Conservation (phyloP, 805 yeast species). For the Kodamaea hsintzibuensis region DNA sequence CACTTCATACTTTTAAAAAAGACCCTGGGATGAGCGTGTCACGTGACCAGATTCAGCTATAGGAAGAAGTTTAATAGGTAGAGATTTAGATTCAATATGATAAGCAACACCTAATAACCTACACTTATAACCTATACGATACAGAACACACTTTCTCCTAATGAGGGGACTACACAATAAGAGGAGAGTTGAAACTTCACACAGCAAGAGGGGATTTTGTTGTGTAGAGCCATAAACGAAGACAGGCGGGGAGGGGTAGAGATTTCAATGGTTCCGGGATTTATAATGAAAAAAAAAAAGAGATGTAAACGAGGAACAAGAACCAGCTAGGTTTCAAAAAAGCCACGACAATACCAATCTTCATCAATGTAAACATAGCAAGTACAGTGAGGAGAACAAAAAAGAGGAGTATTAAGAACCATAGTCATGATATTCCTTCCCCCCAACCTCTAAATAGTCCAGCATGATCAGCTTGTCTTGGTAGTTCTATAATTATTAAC, state of each 20-base stretch:
- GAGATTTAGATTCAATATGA: no score
- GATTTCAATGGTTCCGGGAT: neutral
- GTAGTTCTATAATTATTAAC: neutral
- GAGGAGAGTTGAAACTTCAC: neutral
- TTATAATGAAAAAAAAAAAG: no score
- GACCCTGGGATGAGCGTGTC: no score
- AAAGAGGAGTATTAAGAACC: neutral
- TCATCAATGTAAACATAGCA: neutral
- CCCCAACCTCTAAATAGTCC: neutral
- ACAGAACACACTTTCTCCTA: neutral
- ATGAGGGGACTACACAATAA: neutral
- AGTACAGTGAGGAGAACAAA: neutral
- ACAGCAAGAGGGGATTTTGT: neutral
- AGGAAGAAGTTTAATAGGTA: no score
- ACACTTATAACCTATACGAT: neutral
- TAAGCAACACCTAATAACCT: no score
- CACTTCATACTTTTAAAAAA: no score
- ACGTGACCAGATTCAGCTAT: no score
- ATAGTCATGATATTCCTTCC: neutral
- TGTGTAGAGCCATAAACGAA: neutral
- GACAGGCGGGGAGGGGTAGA: neutral
- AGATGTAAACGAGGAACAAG: neutral
- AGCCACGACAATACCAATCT: neutral
- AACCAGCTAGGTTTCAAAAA: neutral
- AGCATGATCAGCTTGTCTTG: neutral